Evolutionary conservation across 176 grass and related monocot genomes (phyloP).

Genomic region (Tuctoria greenei): DNA sequence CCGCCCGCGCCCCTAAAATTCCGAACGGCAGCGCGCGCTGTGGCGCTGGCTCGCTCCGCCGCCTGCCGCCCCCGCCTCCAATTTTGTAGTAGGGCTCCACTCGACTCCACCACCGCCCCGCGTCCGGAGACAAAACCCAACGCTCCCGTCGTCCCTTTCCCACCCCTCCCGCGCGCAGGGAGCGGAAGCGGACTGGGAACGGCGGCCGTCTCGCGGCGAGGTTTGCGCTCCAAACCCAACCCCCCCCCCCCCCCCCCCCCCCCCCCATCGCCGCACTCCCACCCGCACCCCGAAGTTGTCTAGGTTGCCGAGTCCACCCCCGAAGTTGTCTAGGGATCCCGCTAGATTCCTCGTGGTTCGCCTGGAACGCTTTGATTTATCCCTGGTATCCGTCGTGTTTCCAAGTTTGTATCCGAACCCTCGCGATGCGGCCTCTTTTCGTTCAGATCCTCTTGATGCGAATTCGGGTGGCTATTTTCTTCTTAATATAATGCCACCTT

Average conservation of each 20-base stretch:
- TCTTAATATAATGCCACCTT: too few species aligned
- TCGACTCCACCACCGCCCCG: conserved; percentile 8
- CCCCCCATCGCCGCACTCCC: not conserved
- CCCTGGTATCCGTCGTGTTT: not conserved
- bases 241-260: too few species aligned
- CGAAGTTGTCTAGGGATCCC: conserved; percentile 18
- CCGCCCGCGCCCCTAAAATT: conserved; percentile 23
- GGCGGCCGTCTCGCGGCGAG: conserved; percentile 27
- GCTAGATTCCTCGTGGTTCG: not conserved
- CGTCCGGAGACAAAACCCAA: not conserved
- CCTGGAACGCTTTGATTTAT: not conserved
- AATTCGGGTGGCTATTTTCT: too few species aligned
- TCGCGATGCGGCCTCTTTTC: not conserved
- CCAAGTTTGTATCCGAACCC: not conserved
- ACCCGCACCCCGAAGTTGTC: not conserved
- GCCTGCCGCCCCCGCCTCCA: not conserved
- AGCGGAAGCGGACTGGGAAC: not conserved
- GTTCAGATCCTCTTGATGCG: too few species aligned
- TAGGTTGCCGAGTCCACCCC: not conserved
- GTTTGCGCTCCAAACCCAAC: conserved; percentile 33
- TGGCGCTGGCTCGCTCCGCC: not conserved
- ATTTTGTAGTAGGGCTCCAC: conserved; percentile 32
- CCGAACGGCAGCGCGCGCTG: conserved; percentile 47
- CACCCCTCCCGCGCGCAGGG: not conserved
- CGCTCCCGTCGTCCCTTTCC: not conserved